Evolutionary conservation across 306 rosid genomes (phyloP).

Genomic region (Adenanthera pavonina): DNA sequence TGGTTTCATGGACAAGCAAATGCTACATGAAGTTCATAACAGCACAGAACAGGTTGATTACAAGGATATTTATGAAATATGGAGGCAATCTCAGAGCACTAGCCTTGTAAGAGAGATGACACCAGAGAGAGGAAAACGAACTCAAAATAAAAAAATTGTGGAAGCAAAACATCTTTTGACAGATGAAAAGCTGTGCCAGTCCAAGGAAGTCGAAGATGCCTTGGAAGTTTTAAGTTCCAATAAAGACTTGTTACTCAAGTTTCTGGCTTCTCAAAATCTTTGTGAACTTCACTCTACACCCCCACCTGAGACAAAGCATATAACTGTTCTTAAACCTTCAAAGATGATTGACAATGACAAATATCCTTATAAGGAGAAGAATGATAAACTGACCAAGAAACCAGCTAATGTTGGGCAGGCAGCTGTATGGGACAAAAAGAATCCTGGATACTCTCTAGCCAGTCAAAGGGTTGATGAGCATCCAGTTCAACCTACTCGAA

Average conservation of each 20-base stretch:
- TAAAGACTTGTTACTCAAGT: conserved; percentile 67
- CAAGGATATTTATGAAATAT: conserved; percentile 68
- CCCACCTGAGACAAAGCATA: conserved; percentile 63
- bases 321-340: conserved; percentile 85
- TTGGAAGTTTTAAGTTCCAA: conserved; percentile 87
- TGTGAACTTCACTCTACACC: conserved; percentile 62
- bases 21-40: conserved; percentile 56
- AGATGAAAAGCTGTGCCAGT: conserved; percentile 67
- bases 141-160: conserved; percentile 63
- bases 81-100: conserved; percentile 71
- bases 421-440: conserved; percentile 55
- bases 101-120: conserved; percentile 59
- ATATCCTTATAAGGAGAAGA: conserved; percentile 48
- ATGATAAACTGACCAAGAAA: conserved; percentile 52
- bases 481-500: conserved; percentile 77
- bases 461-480: conserved; percentile 63
- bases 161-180: conserved; percentile 74
- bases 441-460: conserved; percentile 45
- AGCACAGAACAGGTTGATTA: conserved; percentile 52
- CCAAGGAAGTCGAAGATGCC: conserved; percentile 80
- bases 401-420: conserved; percentile 49
- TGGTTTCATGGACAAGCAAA: conserved; percentile 55
- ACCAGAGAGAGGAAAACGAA: conserved; percentile 65
- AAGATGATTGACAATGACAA: conserved; percentile 67
- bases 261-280: conserved; percentile 70